Evolutionary conservation across 345 rosid genomes (phyloP), one percentile per base, ranked within the genome.

Genomic region (Excoecaria cochinchinensis): DNA sequence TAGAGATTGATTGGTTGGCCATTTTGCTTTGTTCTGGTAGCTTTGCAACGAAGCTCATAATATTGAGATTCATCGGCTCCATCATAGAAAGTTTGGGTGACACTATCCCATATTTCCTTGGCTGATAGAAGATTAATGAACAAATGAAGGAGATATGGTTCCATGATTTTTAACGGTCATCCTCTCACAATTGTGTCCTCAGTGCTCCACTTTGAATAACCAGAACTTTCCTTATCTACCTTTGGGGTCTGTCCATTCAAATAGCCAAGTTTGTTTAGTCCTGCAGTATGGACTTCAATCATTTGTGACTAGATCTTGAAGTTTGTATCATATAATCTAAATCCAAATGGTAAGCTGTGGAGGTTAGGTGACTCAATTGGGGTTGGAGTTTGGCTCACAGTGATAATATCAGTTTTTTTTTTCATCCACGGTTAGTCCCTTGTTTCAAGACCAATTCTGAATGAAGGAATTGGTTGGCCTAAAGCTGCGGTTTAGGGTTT

Each of bases 201-300:
- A 8, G 3, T 12, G 17, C 66, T 21, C 66, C 66, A 25, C 66
- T 31, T 61, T 24, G 4, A 19, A 61, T 61, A 48, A 48, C 51
- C 51, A 48, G 13, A 48, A 48, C 13, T 48, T 48, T 48, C 8
- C 3, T 48, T 3, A 7, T 13, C 38, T 31, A 61, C 40, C 40
- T 61, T 31, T 11, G 39, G 66, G 40, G 44, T 61, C 3, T 61
- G 39, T 61, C 42, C 66, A 61, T 61, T 61, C 66, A 61, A 61
- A 61, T 61, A 31, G 66, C 66, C 66, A 61, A 61, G 12, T 31
- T 61, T 61, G 17, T 61, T 61, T 61, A 61, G 66, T 21, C 39
- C 38, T 16, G 0, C 8, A 61, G 15, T 5, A 61, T 61, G 42
- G 66, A 61, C 66, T 61, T 61, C 12, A 61, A 24, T 31, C 66